These are phyloP conservation scores for Aquilaria yunnanensis DNA, from an alignment of 345 rosid genomes.

Conservation along the genomic window DNA sequence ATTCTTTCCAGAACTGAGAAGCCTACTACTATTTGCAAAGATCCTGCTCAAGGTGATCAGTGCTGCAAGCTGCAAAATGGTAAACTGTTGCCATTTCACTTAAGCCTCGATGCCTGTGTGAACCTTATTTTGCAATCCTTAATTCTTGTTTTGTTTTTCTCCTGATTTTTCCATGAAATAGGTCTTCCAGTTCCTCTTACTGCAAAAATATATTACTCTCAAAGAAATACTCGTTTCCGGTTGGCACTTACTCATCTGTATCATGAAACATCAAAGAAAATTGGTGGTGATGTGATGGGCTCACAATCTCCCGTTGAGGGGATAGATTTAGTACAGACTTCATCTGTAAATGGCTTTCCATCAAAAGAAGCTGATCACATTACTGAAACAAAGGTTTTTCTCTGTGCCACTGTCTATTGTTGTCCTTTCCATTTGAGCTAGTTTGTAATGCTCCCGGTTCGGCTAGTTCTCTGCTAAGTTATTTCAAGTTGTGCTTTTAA, in stretches of 20 bases:
- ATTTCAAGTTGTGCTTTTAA: too few species aligned
- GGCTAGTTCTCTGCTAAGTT: too few species aligned
- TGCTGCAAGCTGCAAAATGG: constrained; percentile 19
- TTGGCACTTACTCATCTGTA: constrained; percentile 26
- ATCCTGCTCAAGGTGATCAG: constrained; percentile 16
- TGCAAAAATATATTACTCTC: constrained; percentile 51
- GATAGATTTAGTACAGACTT: constrained; percentile 14
- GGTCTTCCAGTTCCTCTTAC: constrained; percentile 45
- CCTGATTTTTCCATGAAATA: constrained; percentile 17
- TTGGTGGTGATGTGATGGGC: constrained; percentile 10
- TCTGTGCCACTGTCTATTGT: neutral
- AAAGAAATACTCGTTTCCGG: constrained; percentile 36
- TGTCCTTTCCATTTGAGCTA: too few species aligned
- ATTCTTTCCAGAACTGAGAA: constrained; percentile 18
- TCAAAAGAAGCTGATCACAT: constrained; percentile 18
- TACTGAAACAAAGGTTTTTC: constrained; percentile 22
- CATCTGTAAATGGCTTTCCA: constrained; percentile 17
- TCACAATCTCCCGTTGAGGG: constrained; percentile 19
- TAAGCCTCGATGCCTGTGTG: constrained; percentile 4
- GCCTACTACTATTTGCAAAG: constrained; percentile 10
- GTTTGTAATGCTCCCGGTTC: too few species aligned
- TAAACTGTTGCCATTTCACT: constrained; percentile 9
- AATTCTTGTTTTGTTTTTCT: constrained; percentile 4
- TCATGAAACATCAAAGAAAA: constrained; percentile 20
- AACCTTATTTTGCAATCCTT: neutral